Evolutionary conservation across 2,329 filamentous ascomycete genomes (phyloP), one percentile per base, ranked within the genome.

Genomic region (Aureobasidium sp.): DNA sequence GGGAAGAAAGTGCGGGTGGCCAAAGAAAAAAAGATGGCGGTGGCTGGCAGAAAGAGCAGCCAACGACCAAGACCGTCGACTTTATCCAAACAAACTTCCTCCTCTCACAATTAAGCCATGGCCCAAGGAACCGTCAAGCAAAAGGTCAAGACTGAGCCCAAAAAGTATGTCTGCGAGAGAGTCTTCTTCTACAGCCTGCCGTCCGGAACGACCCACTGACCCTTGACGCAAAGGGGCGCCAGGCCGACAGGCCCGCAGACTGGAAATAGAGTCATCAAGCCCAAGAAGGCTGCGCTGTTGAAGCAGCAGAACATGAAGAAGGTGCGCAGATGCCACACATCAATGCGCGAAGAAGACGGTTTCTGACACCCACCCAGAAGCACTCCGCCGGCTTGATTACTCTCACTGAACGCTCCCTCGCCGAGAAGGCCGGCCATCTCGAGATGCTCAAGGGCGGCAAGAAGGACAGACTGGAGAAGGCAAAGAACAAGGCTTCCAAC

Each of bases 361-460:
- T 19, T 3, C 39, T 32, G 4, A 45, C 22, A 11, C 17, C 41
- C 29, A 7, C 12, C 1, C 53, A 78, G 78, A 85, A 85, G 76
- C 74, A 80, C 57, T 76, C 80, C 1, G 72, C 79, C 0, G 83
- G 83, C 0, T 68, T 88, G 35, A 78, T 78, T 3, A 78, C 77
- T 0, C 74, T 80, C 70, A 88, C 84, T n/a, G 85, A 88, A 64
- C 78, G 78, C 56, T 78, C 75, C 57, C 73, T 88, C 8, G 84
- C 83, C 11, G 73, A 80, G 57, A 80, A 80, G 62, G 84, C 83
- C 4, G 85, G 84, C 12, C 84, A 88, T 74, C 63, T 88, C 63
- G 84, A 88, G 67, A 64, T 88, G 62, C 66, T 88, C 62, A 75
- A 74, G 54, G 82, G 83, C 2, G 83, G 82, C 11, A 86, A 85